Evolutionary conservation across 768 basidiomycete genomes (phyloP).

Genomic region (Phanerodontia chrysosporium): DNA sequence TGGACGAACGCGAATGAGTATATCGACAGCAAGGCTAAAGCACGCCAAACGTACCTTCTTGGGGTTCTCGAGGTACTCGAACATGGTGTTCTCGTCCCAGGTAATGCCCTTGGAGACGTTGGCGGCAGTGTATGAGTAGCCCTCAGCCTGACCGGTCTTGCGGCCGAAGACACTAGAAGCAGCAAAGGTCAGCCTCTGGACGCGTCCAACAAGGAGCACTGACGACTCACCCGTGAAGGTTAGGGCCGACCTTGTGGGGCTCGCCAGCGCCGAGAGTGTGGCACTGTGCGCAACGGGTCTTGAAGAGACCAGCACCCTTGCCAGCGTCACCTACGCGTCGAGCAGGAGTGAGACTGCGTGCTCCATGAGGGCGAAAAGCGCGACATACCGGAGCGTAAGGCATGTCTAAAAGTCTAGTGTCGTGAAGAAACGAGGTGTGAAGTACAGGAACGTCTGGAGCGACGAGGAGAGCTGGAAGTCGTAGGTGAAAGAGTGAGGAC

Average conservation of each 20-base stretch:
- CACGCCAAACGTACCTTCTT: slow-evolving; percentile 68
- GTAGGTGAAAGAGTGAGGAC: slow-evolving; percentile 13
- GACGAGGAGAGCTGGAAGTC: slow-evolving; percentile 12
- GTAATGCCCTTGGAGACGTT: slow-evolving; percentile 91
- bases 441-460: slow-evolving; percentile 9
- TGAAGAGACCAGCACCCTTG: slow-evolving; percentile 95
- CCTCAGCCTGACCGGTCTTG: slow-evolving; percentile 79
- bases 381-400: slow-evolving; percentile 40
- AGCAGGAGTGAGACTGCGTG: neutral
- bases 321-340: slow-evolving; percentile 62
- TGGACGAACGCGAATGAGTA: slow-evolving; percentile 22
- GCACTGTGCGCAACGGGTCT: slow-evolving; percentile 93
- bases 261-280: slow-evolving; percentile 80
- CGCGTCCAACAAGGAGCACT: neutral
- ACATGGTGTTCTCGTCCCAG: slow-evolving; percentile 87
- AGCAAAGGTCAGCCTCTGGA: slow-evolving; percentile 6
- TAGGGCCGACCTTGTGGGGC: slow-evolving; percentile 89
- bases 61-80: slow-evolving; percentile 94
- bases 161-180: slow-evolving; percentile 69
- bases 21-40: slow-evolving; percentile 8
- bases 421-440: slow-evolving; percentile 15
- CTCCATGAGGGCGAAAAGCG: neutral
- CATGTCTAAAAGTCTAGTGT: slow-evolving; percentile 32
- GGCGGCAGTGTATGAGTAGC: slow-evolving; percentile 89
- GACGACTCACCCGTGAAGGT: slow-evolving; percentile 78